Evolutionary conservation across 306 rosid genomes (phyloP).

Genomic region (Gastrolobium bilobum): DNA sequence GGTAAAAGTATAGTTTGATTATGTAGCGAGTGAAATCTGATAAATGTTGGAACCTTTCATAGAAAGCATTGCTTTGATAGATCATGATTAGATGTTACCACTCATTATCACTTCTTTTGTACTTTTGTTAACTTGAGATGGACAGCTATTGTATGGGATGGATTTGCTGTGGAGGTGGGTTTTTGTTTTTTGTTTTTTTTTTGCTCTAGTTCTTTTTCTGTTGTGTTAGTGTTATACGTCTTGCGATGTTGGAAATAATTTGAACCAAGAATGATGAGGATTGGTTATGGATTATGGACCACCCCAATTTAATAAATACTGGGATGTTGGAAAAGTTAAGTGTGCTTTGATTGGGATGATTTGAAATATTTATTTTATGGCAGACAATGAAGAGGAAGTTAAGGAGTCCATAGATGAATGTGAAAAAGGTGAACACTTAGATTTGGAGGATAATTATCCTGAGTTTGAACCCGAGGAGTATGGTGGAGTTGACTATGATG

Average conservation of each 20-base stretch:
- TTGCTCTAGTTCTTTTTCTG: constrained; percentile 19
- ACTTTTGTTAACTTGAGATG: background rate
- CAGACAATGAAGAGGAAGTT: constrained; percentile 80
- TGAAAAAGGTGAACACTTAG: constrained; percentile 88
- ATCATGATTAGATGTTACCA: constrained; percentile 1
- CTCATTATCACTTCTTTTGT: constrained; percentile 8
- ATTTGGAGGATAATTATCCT: constrained; percentile 91
- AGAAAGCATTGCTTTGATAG: constrained; percentile 12
- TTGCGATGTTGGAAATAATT: constrained; percentile 19
- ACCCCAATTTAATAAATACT: constrained; percentile 29
- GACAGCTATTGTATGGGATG: background rate
- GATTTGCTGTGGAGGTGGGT: constrained; percentile 2
- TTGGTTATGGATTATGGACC: constrained; percentile 28
- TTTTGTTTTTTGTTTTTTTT: background rate
- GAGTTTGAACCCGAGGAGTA: constrained; percentile 87
- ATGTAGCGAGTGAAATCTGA: constrained; percentile 1
- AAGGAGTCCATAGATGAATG: constrained; percentile 81
- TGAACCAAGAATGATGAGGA: constrained; percentile 42
- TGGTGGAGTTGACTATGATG: constrained; percentile 87
- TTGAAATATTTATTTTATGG: constrained; percentile 58
- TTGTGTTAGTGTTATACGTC: constrained; percentile 23
- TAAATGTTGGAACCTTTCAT: background rate
- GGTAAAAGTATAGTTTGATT: constrained; percentile 5
- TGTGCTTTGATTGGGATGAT: constrained; percentile 55
- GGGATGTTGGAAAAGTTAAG: constrained; percentile 50